Evolutionary conservation across 805 yeast species (phyloP).

Genomic region (Brettanomyces nanus): DNA sequence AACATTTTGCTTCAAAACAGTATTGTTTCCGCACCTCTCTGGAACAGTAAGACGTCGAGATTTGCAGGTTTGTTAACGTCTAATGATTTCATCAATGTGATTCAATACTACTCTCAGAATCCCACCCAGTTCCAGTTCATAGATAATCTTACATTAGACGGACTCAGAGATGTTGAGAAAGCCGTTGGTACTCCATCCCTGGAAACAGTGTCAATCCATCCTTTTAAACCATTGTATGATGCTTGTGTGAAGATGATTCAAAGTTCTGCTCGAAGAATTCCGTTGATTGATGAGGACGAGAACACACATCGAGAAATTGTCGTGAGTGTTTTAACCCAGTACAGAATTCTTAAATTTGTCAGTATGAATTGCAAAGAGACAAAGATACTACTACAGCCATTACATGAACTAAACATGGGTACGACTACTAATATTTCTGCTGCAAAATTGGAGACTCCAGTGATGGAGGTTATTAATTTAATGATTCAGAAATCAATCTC

Average conservation of each 20-base stretch:
- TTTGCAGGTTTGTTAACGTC: conserved; percentile 94
- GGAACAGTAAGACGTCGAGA: conserved; percentile 84
- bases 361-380: conserved; percentile 95
- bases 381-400: conserved; percentile 67
- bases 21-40: conserved; percentile 92
- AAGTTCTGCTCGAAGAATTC: conserved; percentile 85
- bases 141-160: conserved; percentile 77
- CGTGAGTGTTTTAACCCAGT: conserved; percentile 91
- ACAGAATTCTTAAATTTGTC: conserved; percentile 90
- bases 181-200: conserved; percentile 71
- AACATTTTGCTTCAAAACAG: conserved; percentile 86
- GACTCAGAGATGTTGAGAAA: conserved; percentile 76
- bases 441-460: conserved; percentile 86
- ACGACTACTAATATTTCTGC: conserved; percentile 52
- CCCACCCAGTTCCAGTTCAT: conserved; percentile 86
- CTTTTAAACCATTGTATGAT: conserved; percentile 80
- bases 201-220: conserved; percentile 84
- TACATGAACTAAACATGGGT: conserved; percentile 62
- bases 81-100: conserved; percentile 88
- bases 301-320: conserved; percentile 90
- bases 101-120: conserved; percentile 83
- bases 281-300: conserved; percentile 89
- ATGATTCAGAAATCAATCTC: conserved; percentile 76
- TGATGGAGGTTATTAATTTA: conserved; percentile 82
- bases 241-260: conserved; percentile 90